These are phyloP conservation scores for Echria macrotheca DNA, from an alignment of 495 filamentous ascomycete genomes.

Conservation along the genomic window DNA sequence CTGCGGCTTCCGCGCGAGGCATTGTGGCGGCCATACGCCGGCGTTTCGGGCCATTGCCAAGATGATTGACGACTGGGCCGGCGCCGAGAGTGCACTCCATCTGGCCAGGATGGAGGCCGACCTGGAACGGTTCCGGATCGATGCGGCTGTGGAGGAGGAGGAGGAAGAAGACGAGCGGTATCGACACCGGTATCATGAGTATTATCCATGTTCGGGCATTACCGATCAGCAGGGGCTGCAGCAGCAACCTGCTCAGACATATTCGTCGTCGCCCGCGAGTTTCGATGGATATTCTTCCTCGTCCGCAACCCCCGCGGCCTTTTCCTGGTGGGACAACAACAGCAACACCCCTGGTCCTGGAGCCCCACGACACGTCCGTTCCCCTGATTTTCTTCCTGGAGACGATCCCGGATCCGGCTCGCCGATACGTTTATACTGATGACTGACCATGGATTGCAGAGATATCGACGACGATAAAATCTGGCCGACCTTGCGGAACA, in stretches of 20 bases:
- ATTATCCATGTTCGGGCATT: slow-evolving; percentile 25
- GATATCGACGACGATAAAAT: no score
- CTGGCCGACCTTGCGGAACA: no score
- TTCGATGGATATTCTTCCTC: no score
- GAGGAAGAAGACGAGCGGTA: background rate
- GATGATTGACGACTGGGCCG: slow-evolving; percentile 50
- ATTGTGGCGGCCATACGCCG: slow-evolving; percentile 47
- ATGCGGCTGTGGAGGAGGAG: background rate
- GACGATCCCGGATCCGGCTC: background rate
- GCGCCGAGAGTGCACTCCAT: slow-evolving; percentile 37
- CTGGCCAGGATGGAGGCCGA: slow-evolving; percentile 50
- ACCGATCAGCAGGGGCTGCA: slow-evolving; percentile 13
- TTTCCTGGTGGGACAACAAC: background rate
- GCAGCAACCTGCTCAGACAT: no score
- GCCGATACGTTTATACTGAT: background rate
- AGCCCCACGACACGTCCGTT: slow-evolving; percentile 7
- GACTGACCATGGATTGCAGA: no score
- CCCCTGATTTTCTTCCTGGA: background rate
- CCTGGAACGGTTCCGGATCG: slow-evolving; percentile 37
- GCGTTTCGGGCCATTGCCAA: slow-evolving; percentile 47
- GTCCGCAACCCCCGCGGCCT: no score
- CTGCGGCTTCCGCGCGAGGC: slow-evolving; percentile 45
- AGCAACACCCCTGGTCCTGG: background rate
- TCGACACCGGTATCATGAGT: background rate
- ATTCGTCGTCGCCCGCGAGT: no score